Conservation (phyloP, 495 filamentous ascomycete genomes). For the Trichodelitschia bisporula region DNA sequence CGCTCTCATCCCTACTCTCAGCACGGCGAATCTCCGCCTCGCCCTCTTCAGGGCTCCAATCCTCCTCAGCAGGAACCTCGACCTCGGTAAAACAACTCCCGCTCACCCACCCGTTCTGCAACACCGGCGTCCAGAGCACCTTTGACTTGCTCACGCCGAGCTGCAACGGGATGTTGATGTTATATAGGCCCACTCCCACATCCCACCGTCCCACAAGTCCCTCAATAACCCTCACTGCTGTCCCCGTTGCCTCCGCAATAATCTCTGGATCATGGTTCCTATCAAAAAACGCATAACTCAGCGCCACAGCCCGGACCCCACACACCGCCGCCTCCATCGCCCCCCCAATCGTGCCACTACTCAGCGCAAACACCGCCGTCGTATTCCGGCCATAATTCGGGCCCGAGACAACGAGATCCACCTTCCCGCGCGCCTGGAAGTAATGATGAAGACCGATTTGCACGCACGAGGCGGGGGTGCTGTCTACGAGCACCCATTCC, state of each 20-base stretch:
- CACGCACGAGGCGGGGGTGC: constrained; percentile 65
- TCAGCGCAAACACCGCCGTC: constrained; percentile 76
- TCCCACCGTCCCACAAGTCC: constrained; percentile 42
- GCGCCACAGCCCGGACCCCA: constrained; percentile 46
- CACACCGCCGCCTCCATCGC: constrained; percentile 86
- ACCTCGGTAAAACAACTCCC: constrained; percentile 66
- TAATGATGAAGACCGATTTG: constrained; percentile 78
- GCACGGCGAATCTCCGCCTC: constrained; percentile 23
- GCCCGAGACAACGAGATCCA: constrained; percentile 73
- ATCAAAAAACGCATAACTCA: constrained; percentile 71
- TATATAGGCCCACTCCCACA: constrained; percentile 52
- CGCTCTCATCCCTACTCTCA: constrained; percentile 29
- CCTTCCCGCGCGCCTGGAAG: constrained; percentile 49
- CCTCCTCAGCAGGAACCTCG: constrained; percentile 22
- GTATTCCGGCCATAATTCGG: constrained; percentile 93
- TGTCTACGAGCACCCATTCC: constrained; percentile 84
- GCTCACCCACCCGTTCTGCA: constrained; percentile 74
- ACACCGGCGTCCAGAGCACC: constrained; percentile 53
- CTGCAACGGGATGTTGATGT: constrained; percentile 64
- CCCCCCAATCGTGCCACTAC: constrained; percentile 69
- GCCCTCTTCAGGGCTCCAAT: constrained; percentile 33
- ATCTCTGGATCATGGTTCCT: constrained; percentile 54
- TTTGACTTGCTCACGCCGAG: constrained; percentile 39
- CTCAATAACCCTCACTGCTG: constrained; percentile 52
- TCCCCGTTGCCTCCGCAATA: constrained; percentile 45